These are phyloP conservation scores for Polychaeton citri DNA, from an alignment of 2,329 filamentous ascomycete genomes.

Conservation along the genomic window DNA sequence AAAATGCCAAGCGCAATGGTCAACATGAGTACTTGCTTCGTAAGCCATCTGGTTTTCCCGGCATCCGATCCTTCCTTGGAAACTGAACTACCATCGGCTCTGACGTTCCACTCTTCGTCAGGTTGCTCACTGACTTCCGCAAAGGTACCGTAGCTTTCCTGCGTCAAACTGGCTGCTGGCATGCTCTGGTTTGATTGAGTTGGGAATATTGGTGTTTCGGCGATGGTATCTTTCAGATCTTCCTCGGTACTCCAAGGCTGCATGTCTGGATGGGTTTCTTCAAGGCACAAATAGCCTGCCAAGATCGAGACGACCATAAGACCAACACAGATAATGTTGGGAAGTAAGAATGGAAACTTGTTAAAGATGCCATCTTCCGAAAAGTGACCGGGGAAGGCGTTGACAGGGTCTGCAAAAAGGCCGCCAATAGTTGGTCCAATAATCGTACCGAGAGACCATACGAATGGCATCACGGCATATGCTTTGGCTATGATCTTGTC, in stretches of 20 bases:
- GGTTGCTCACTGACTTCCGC: constrained; percentile 37
- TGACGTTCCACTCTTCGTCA: constrained; percentile 39
- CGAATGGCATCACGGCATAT: constrained; percentile 86
- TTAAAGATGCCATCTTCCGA: constrained; percentile 57
- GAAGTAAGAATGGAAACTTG: constrained; percentile 72
- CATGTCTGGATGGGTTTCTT: constrained; percentile 83
- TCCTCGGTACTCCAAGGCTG: constrained; percentile 37
- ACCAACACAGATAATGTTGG: constrained; percentile 70
- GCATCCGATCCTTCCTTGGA: constrained; percentile 18
- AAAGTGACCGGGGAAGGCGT: constrained; percentile 60
- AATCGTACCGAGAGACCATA: constrained; percentile 85
- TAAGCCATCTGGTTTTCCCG: constrained; percentile 38
- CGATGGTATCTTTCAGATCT: constrained; percentile 28
- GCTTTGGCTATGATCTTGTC: constrained; percentile 48
- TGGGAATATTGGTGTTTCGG: constrained; percentile 62
- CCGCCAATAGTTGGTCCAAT: constrained; percentile 81
- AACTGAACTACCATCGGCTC: constrained; percentile 30
- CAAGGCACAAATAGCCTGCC: constrained; percentile 64
- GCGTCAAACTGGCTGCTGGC: constrained; percentile 57
- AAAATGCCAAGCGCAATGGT: constrained; percentile 78
- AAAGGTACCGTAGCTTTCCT: constrained; percentile 43
- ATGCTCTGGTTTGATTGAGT: constrained; percentile 53
- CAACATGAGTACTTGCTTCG: constrained; percentile 56
- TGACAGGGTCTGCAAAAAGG: constrained; percentile 64
- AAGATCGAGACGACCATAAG: constrained; percentile 68